phyloP scores from a whole-genome alignment of 306 rosid species.

The Citrullus colocynthis region DNA sequence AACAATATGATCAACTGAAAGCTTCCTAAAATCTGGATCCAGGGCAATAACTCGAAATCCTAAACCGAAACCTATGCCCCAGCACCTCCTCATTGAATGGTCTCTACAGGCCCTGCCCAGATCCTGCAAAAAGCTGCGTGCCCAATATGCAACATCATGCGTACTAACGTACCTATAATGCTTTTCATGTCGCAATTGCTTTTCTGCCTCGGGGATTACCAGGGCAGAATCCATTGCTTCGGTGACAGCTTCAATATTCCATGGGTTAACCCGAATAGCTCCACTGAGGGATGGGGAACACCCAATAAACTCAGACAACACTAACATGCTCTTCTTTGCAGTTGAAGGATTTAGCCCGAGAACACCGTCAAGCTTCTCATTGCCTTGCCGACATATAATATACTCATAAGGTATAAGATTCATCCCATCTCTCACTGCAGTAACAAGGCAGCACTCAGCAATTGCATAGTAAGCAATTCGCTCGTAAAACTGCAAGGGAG shows the following conservation, averaged over 20 bases:
- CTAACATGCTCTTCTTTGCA: conserved; percentile 69
- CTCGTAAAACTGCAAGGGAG: conserved; percentile 62
- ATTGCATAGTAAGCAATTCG: conserved; percentile 64
- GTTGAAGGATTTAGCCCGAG: conserved; percentile 26
- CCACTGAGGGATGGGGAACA: conserved; percentile 90
- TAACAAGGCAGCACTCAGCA: conserved; percentile 85
- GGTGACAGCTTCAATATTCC: conserved; percentile 82
- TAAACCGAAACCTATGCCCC: conserved; percentile 91
- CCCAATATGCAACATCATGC: conserved; percentile 92
- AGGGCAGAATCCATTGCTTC: conserved; percentile 88
- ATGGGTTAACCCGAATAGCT: conserved; percentile 80
- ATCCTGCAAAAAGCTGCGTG: conserved; percentile 79
- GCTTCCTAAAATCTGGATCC: conserved; percentile 81
- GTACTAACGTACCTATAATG: conserved; percentile 80
- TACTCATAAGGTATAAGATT: conserved; percentile 86
- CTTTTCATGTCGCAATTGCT: conserved; percentile 76
- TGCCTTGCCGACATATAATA: conserved; percentile 75
- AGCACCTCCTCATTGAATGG: conserved; percentile 71
- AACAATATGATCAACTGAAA: conserved; percentile 69
- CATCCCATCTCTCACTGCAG: conserved; percentile 94
- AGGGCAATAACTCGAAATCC: conserved; percentile 80
- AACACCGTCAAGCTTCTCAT: conserved; percentile 52
- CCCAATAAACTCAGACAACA: conserved; percentile 78
- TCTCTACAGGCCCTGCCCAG: conserved; percentile 76
- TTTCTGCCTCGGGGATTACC: conserved; percentile 46